These are phyloP conservation scores for Spathaspora arborariae DNA, from an alignment of 805 yeast species.

Conservation along the genomic window DNA sequence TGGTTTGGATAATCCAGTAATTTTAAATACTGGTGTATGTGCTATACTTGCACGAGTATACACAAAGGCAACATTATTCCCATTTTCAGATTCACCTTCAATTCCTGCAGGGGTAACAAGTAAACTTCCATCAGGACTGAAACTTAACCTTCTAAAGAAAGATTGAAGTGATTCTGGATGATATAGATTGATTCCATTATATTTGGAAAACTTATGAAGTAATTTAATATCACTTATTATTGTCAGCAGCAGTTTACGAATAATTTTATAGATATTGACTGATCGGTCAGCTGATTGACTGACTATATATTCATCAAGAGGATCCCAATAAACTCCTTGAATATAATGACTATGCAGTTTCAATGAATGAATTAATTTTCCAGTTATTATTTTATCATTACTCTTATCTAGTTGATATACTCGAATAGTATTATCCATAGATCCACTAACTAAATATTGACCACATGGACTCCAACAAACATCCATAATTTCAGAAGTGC, in stretches of 20 bases:
- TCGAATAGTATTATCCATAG: constrained; percentile 83
- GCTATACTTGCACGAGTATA: constrained; percentile 69
- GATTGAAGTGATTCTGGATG: constrained; percentile 88
- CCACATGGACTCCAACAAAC: constrained; percentile 90
- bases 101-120: constrained; percentile 73
- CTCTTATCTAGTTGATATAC: constrained; percentile 37
- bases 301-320: constrained; percentile 67
- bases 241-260: constrained; percentile 10
- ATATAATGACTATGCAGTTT: constrained; percentile 84
- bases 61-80: constrained; percentile 68
- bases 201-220: constrained; percentile 12
- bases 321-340: constrained; percentile 98
- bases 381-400: constrained; percentile 42
- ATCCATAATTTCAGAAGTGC: constrained; percentile 82
- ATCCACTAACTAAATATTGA: constrained; percentile 73
- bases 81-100: constrained; percentile 41
- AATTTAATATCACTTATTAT: constrained; percentile 10
- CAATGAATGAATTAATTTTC: constrained; percentile 54
- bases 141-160: constrained; percentile 79
- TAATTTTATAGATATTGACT: constrained; percentile 55
- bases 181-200: constrained; percentile 37
- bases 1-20: constrained; percentile 80
- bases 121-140: constrained; percentile 87
- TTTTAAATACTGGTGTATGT: constrained; percentile 68
- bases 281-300: constrained; percentile 90